Percentiles rank a stretch among this genome's conserved stretches.
These are phyloP conservation scores for Ogataea salicorniae DNA, from an alignment of 805 yeast species.

Conservation along the genomic window DNA sequence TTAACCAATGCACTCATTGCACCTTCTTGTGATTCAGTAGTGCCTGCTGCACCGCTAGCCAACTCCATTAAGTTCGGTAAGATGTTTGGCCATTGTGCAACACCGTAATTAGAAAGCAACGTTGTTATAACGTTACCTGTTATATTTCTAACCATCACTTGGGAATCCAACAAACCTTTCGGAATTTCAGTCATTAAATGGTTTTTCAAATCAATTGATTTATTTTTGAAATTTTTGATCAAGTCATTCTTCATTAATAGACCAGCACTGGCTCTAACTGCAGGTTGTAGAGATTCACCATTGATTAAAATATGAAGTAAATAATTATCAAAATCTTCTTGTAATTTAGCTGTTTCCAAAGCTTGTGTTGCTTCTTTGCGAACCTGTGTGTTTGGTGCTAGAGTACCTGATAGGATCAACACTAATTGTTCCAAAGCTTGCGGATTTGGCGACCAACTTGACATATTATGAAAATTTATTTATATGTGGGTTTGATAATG, in stretches of 20 bases:
- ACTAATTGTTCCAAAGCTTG: conserved; percentile 60
- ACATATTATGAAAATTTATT: conserved; percentile 23
- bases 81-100: conserved; percentile 67
- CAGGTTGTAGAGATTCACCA: conserved; percentile 44
- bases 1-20: conserved; percentile 78
- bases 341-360: conserved; percentile 59
- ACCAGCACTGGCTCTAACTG: conserved; percentile 84
- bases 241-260: conserved; percentile 74
- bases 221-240: conserved; percentile 33
- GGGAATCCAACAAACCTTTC: conserved; percentile 47
- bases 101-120: conserved; percentile 61
- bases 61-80: conserved; percentile 65
- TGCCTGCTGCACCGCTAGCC: conserved; percentile 43
- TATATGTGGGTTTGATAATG: background rate
- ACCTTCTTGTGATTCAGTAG: conserved; percentile 53
- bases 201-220: conserved; percentile 27
- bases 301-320: conserved; percentile 61
- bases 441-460: conserved; percentile 65
- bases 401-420: conserved; percentile 62
- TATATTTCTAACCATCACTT: conserved; percentile 70
- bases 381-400: conserved; percentile 50
- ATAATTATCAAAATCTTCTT: conserved; percentile 80
- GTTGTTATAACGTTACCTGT: conserved; percentile 90
- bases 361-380: conserved; percentile 70
- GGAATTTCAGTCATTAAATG: conserved; percentile 34